Evolutionary conservation across 768 basidiomycete species (phyloP).

Genomic region (Russula virescens): DNA sequence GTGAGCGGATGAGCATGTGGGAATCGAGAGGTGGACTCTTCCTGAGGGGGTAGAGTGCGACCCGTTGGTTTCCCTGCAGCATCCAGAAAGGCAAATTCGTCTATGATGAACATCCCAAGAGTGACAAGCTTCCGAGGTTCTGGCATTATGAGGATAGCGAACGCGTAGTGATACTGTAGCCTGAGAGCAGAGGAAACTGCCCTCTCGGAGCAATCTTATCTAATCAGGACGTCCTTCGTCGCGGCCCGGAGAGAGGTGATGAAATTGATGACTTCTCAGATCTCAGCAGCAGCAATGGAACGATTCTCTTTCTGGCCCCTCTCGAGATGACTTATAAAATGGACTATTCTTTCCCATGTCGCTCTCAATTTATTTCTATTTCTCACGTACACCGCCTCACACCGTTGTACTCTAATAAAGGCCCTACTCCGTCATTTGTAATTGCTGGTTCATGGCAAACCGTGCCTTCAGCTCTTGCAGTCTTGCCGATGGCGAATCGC

Average conservation of each 20-base stretch:
- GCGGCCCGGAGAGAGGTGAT: no score
- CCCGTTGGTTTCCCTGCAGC: slow-evolving; percentile 49
- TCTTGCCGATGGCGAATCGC: slow-evolving; percentile 54
- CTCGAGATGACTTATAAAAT: slow-evolving; percentile 13
- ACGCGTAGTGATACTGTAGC: no score
- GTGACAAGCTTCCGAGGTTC: slow-evolving; percentile 42
- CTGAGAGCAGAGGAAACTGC: no score
- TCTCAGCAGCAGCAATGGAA: slow-evolving; percentile 35
- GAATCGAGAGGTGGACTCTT: slow-evolving; percentile 39
- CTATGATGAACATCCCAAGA: slow-evolving; percentile 88
- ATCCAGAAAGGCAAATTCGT: slow-evolving; percentile 64
- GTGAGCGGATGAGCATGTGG: not conserved
- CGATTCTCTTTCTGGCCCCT: slow-evolving; percentile 4
- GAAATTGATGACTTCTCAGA: no score
- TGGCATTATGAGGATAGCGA: slow-evolving; percentile 2
- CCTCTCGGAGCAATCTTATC: no score
- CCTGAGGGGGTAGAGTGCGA: slow-evolving; percentile 35
- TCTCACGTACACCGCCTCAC: slow-evolving; percentile 10
- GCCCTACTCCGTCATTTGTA: slow-evolving; percentile 34
- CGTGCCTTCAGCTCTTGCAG: slow-evolving; percentile 47
- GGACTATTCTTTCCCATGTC: slow-evolving; percentile 12
- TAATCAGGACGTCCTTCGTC: no score
- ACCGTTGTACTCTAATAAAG: slow-evolving; percentile 14
- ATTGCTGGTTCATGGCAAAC: slow-evolving; percentile 30
- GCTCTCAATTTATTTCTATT: slow-evolving; percentile 14